Evolutionary conservation across 768 basidiomycete species (phyloP).

Genomic region (Rhizopogon vesiculosus): DNA sequence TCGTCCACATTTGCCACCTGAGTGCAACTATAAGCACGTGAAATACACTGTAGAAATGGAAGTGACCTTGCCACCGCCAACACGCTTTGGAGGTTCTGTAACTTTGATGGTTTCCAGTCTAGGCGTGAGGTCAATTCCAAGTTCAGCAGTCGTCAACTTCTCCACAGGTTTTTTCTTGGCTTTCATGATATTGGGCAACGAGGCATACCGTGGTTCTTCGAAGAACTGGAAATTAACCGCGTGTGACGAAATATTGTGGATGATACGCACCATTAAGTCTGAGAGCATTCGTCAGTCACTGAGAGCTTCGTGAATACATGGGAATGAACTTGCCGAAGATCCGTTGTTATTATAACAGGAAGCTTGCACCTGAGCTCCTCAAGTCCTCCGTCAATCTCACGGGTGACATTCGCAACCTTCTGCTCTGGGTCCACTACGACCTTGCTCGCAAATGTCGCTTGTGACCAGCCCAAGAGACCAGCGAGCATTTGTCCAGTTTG

Average conservation of each 20-base stretch:
- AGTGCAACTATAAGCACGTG: slow-evolving; percentile 6
- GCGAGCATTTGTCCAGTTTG: slow-evolving; percentile 98
- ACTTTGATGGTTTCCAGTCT: slow-evolving; percentile 84
- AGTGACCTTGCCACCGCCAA: slow-evolving; percentile 83
- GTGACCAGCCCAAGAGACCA: slow-evolving; percentile 85
- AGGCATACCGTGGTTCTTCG: slow-evolving; percentile 92
- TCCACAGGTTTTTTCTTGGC: slow-evolving; percentile 99
- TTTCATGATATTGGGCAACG: slow-evolving; percentile 97
- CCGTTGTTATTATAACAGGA: slow-evolving; percentile 88
- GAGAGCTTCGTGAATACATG: not conserved
- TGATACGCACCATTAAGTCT: slow-evolving; percentile 66
- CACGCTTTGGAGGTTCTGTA: slow-evolving; percentile 82
- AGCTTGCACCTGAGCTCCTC: slow-evolving; percentile 77
- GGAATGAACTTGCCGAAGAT: slow-evolving; percentile 65
- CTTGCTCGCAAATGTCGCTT: slow-evolving; percentile 94
- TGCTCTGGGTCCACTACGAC: slow-evolving; percentile 63
- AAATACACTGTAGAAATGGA: not conserved
- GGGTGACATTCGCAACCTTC: slow-evolving; percentile 64
- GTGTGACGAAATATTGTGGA: not conserved
- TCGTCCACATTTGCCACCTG: slow-evolving; percentile 85
- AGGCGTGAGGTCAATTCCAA: slow-evolving; percentile 81
- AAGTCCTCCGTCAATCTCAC: slow-evolving; percentile 94
- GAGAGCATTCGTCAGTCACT: not conserved
- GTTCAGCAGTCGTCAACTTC: slow-evolving; percentile 72
- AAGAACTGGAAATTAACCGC: slow-evolving; percentile 1